Conservation (phyloP, 2,329 filamentous ascomycete genomes). For the Cercospora nicotianae region DNA sequence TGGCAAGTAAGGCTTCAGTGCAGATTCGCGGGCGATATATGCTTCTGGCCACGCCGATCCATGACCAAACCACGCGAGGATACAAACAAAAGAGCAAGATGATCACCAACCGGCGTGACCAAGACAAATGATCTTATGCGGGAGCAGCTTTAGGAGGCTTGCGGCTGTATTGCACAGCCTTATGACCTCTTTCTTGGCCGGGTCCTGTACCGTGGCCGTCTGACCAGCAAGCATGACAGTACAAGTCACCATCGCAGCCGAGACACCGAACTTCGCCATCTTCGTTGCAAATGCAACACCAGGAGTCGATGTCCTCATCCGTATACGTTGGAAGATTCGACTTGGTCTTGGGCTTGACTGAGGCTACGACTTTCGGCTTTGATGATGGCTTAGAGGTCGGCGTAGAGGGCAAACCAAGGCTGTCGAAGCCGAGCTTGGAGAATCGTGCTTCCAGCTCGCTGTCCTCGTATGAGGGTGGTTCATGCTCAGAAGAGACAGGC, state of each 20-base stretch:
- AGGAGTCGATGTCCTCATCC: conserved; percentile 71
- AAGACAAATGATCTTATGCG: background rate
- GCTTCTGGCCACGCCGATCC: background rate
- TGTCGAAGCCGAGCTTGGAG: conserved; percentile 45
- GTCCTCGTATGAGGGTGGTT: conserved; percentile 41
- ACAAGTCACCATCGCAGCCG: conserved; percentile 70
- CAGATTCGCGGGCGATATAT: background rate
- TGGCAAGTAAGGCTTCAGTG: background rate
- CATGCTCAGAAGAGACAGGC: conserved; percentile 17
- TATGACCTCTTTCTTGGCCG: conserved; percentile 69
- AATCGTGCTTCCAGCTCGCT: conserved; percentile 49
- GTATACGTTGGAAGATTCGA: conserved; percentile 49
- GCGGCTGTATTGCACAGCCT: conserved; percentile 51
- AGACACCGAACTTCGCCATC: conserved; percentile 72
- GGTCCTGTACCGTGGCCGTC: conserved; percentile 74
- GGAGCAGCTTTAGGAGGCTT: conserved; percentile 17
- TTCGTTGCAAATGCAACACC: conserved; percentile 81
- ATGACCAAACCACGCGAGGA: background rate
- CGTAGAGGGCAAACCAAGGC: conserved; percentile 49
- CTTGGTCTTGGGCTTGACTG: conserved; percentile 33
- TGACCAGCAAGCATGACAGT: conserved; percentile 76
- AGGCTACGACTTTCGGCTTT: conserved; percentile 27
- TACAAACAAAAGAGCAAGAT: background rate
- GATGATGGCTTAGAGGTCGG: conserved; percentile 45
- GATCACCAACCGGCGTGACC: background rate